phyloP scores from a whole-genome alignment of 2,329 filamentous ascomycete species.

The Ascochyta lentis region DNA sequence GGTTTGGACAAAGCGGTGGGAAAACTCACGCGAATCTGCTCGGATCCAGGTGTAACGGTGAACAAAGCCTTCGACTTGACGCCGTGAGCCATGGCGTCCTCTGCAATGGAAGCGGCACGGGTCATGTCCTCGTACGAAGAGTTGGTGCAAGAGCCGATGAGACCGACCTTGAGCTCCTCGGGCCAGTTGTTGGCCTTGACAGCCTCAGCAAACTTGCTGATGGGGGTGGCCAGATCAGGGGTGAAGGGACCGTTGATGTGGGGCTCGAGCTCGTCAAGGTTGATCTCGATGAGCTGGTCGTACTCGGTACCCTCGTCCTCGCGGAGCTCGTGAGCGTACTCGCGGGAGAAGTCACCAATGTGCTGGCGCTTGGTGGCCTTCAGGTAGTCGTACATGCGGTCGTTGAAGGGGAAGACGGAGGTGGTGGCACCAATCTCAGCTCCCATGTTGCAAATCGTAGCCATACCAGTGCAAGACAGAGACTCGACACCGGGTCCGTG shows the following conservation, averaged over 20 bases:
- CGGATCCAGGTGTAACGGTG: conserved; percentile 93
- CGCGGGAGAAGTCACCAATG: conserved; percentile 88
- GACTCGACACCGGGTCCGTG: conserved; percentile 74
- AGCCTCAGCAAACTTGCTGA: conserved; percentile 95
- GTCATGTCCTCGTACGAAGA: conserved; percentile 89
- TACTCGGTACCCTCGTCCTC: conserved; percentile 93
- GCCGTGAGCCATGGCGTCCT: conserved; percentile 88
- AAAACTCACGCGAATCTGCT: conserved; percentile 76
- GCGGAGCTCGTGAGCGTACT: conserved; percentile 83
- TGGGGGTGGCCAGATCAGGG: conserved; percentile 94
- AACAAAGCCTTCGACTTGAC: conserved; percentile 93
- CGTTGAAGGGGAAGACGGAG: conserved; percentile 96
- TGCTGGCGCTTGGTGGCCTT: conserved; percentile 85
- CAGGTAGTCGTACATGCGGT: conserved; percentile 97
- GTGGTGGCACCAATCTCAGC: conserved; percentile 81
- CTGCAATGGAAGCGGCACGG: conserved; percentile 87
- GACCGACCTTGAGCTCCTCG: conserved; percentile 91
- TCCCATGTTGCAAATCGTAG: conserved; percentile 66
- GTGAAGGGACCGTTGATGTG: conserved; percentile 99
- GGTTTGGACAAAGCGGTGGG: conserved; percentile 41
- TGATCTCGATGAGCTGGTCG: conserved; percentile 94
- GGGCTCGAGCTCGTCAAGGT: conserved; percentile 92
- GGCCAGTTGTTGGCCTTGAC: conserved; percentile 97
- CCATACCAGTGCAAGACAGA: conserved; percentile 86
- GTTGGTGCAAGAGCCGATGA: conserved; percentile 99